Conservation (phyloP, 2,329 filamentous ascomycete genomes). For the Pseudocercospora musae region DNA sequence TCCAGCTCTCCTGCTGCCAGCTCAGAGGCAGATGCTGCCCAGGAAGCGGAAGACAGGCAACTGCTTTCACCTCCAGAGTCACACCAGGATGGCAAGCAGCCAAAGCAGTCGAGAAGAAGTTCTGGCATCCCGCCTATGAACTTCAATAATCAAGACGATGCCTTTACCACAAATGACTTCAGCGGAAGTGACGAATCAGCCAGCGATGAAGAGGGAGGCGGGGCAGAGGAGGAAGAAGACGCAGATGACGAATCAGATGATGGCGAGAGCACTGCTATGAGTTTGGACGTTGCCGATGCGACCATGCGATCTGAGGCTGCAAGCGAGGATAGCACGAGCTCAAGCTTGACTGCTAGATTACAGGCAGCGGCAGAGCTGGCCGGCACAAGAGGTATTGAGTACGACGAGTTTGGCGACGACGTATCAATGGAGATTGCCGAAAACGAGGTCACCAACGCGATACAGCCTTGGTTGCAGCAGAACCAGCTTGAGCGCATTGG, state of each 20-base stretch:
- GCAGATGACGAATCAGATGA: conserved; percentile 52
- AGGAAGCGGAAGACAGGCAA: conserved; percentile 48
- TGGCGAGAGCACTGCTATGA: conserved; percentile 77
- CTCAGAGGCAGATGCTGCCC: conserved; percentile 54
- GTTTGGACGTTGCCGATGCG: conserved; percentile 62
- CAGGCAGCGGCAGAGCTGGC: conserved; percentile 76
- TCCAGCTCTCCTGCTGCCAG: conserved; percentile 37
- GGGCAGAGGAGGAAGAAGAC: conserved; percentile 53
- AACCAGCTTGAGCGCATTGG: conserved; percentile 26
- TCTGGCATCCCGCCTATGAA: conserved; percentile 64
- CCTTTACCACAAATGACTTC: conserved; percentile 74
- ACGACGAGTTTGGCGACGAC: conserved; percentile 53
- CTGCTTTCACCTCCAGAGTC: conserved; percentile 44
- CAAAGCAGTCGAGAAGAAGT: conserved; percentile 60
- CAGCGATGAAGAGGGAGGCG: conserved; percentile 53
- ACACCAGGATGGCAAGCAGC: conserved; percentile 62
- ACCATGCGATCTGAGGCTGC: conserved; percentile 29
- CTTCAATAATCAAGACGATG: conserved; percentile 61
- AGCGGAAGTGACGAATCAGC: conserved; percentile 52
- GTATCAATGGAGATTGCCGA: conserved; percentile 55
- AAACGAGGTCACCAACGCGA: conserved; percentile 71
- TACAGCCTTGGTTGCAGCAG: conserved; percentile 68
- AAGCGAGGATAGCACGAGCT: conserved; percentile 56
- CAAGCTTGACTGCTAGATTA: conserved; percentile 60
- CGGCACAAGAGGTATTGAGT: conserved; percentile 65